Conservation (phyloP, 2,329 filamentous ascomycete genomes). For the Epichloe hybrida region DNA sequence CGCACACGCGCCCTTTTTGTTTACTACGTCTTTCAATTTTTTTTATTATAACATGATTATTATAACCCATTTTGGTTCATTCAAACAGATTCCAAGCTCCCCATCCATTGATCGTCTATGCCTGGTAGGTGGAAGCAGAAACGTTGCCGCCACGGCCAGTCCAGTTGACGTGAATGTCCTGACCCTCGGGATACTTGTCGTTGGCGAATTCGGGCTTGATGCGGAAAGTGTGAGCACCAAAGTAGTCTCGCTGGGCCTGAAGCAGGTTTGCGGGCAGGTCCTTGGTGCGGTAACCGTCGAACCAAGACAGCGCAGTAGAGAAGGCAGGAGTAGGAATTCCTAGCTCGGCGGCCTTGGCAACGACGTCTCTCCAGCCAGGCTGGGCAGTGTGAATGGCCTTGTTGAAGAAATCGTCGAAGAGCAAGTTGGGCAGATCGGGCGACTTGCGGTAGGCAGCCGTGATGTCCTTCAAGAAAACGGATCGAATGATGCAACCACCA, state of each 20-base stretch:
- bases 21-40: background rate
- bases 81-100: background rate
- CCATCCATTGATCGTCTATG: constrained; percentile 40
- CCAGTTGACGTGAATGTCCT: constrained; percentile 99
- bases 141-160: constrained; percentile 95
- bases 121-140: constrained; percentile 93
- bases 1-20: too few species aligned
- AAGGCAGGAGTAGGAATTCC: constrained; percentile 95
- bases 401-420: constrained; percentile 99
- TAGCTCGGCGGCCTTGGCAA: constrained; percentile 82
- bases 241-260: constrained; percentile 99
- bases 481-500: constrained; percentile 98
- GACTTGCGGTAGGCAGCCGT: constrained; percentile 90
- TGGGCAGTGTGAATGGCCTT: constrained; percentile 96
- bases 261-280: constrained; percentile 95
- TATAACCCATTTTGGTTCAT: background rate
- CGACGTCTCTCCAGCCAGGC: constrained; percentile 79
- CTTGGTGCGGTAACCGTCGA: constrained; percentile 95
- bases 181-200: constrained; percentile 67
- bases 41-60: background rate
- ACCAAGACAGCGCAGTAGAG: constrained; percentile 95
- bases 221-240: constrained; percentile 83
- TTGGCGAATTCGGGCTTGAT: constrained; percentile 70
- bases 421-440: constrained; percentile 90
- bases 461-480: constrained; percentile 99